Conservation (phyloP, 164 flowering plant genomes). For the Aristolochia contorta region DNA sequence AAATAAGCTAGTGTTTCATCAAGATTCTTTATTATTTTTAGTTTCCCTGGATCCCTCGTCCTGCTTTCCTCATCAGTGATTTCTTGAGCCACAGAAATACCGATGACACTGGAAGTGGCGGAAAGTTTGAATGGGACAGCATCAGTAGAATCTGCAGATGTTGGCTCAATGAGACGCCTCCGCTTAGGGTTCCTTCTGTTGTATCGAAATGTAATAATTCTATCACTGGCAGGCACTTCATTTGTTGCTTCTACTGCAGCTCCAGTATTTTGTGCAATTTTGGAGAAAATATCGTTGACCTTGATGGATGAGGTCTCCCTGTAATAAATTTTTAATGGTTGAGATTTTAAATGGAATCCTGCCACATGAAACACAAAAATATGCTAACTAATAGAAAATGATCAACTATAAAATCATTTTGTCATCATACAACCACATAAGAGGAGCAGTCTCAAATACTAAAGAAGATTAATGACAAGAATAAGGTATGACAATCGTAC, state of each 20-base stretch:
- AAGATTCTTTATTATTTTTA: constrained; percentile 27
- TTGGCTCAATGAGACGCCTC: constrained; percentile 48
- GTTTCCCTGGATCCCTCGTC: constrained; percentile 18
- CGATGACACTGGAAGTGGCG: constrained; percentile 15
- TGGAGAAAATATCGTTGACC: constrained; percentile 85
- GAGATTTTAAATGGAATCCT: constrained; percentile 6
- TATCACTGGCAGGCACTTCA: constrained; percentile 32
- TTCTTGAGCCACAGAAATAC: constrained; percentile 20
- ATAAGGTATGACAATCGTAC: too few relatives aligned
- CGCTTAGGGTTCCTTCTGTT: constrained; percentile 76
- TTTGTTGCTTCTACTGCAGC: constrained; percentile 86
- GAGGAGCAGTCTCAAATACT: neutral
- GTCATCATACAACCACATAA: neutral
- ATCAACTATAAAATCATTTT: neutral
- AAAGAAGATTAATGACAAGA: too few relatives aligned
- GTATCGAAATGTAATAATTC: constrained; percentile 48
- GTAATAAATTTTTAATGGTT: constrained; percentile 12
- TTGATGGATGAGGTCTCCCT: constrained; percentile 91
- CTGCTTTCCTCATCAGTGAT: constrained; percentile 28
- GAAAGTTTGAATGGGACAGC: constrained; percentile 17
- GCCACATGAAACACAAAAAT: neutral
- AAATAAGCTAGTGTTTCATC: constrained; percentile 57
- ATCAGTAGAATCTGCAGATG: constrained; percentile 16
- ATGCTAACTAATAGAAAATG: neutral
- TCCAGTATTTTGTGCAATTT: constrained; percentile 69